phyloP scores from a whole-genome alignment of 306 rosid species.

The Dryas octopetala region DNA sequence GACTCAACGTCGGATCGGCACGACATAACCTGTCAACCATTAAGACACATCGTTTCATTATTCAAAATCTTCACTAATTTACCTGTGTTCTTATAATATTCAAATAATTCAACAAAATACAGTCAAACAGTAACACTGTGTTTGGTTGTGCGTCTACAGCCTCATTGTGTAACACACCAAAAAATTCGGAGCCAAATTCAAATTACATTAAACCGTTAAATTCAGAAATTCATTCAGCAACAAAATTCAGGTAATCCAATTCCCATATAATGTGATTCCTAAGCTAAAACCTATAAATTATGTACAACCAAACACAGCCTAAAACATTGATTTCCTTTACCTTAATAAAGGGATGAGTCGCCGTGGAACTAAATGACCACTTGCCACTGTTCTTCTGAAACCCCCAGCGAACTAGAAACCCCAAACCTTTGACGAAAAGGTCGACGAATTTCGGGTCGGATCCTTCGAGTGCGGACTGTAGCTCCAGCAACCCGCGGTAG shows the following conservation, averaged over 20 bases:
- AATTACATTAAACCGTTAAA: neutral
- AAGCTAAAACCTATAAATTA: neutral
- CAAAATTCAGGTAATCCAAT: neutral
- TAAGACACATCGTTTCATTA: slow-evolving; percentile 18
- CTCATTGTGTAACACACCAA: neutral
- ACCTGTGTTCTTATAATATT: neutral
- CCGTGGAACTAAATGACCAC: slow-evolving; percentile 42
- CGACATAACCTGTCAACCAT: slow-evolving; percentile 58
- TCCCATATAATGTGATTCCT: neutral
- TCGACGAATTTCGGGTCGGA: slow-evolving; percentile 49
- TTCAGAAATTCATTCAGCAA: too few relatives aligned
- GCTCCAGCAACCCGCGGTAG: slow-evolving; percentile 59
- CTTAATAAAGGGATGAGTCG: slow-evolving; percentile 71
- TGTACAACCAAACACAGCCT: neutral
- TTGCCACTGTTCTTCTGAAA: slow-evolving; percentile 50
- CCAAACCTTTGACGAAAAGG: slow-evolving; percentile 74
- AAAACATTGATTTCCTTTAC: slow-evolving; percentile 25
- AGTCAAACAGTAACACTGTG: neutral
- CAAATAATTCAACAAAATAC: neutral
- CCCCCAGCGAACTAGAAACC: slow-evolving; percentile 61
- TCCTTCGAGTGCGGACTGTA: slow-evolving; percentile 76
- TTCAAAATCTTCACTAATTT: neutral
- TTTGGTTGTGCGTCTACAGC: neutral
- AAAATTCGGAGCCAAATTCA: neutral
- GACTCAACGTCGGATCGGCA: slow-evolving; percentile 68